Evolutionary conservation across 2,329 filamentous ascomycete species (phyloP), one percentile per base, ranked within the genome.

Genomic region (Cryphonectria carpinicola): DNA sequence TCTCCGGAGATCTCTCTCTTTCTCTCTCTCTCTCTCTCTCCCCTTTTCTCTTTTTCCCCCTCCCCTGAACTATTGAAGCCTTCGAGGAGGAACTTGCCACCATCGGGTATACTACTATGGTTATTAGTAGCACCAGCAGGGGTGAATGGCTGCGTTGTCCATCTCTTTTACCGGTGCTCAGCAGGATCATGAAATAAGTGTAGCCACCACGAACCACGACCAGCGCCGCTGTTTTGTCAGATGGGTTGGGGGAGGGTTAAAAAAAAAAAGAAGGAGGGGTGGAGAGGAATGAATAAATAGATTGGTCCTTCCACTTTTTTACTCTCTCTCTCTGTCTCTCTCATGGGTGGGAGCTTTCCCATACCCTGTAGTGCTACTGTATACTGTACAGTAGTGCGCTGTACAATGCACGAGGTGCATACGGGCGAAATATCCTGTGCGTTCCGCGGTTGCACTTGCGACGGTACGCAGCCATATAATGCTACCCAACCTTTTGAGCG

Each of bases 361-460:
- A 14, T 4, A 69, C 68, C 70, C 60, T 49, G 46, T 49, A 49
- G 46, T 49, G 32, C 25, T 58, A 28, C 28, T 22, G 32, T 54
- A 66, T n/a, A 22, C 19, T 49, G 70, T 49, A 63, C 71, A 72
- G 68, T 72, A 72, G 71, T 62, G 71, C 66, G 61, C 71, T 70
- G 71, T 70, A 70, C 61, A 46, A 70, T 72, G 68, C 65, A 72
- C 17, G 25, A 66, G 54, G 71, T 72, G 71, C 71, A 72, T 66
- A 67, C 71, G 71, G 71, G 71, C 71, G 65, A 72, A 65, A 68
- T 70, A 62, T 70, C 68, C 70, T 69, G 67, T 70, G 70, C 70
- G 67, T 67, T 70, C 70, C 68, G 71, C 65, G 68, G 71, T 66
- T 65, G 64, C 71, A 69, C 71, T 72, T 72, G 71, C 56, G 61